Evolutionary conservation across 2,329 filamentous ascomycete species (phyloP).

Genomic region (Tympanopsis confertula): DNA sequence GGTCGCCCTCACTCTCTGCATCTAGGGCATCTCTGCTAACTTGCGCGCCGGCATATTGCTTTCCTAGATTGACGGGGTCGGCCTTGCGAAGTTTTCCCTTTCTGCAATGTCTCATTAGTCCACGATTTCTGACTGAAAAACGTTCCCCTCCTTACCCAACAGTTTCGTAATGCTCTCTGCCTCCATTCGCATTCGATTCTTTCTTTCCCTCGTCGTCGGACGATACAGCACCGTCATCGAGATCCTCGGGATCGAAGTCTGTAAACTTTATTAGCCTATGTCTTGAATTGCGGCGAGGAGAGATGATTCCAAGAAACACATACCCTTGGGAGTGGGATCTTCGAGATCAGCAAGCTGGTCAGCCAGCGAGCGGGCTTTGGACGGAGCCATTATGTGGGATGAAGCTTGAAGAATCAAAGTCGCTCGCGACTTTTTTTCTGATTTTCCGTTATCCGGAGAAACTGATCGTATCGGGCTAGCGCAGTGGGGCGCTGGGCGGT

Average conservation of each 20-base stretch:
- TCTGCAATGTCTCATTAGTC: no score
- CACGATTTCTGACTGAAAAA: no score
- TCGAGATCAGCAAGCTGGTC: not conserved
- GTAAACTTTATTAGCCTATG: slow-evolving; percentile 15
- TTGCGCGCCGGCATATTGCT: slow-evolving; percentile 67
- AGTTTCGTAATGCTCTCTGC: slow-evolving; percentile 75
- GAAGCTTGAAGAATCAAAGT: no score
- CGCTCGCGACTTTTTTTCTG: no score
- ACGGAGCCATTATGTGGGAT: not conserved
- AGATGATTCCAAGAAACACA: no score
- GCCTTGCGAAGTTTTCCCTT: slow-evolving; percentile 76
- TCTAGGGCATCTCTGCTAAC: slow-evolving; percentile 61
- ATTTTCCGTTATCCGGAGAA: no score
- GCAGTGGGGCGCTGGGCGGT: no score
- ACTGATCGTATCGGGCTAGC: no score
- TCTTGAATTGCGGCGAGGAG: no score
- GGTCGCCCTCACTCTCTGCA: slow-evolving; percentile 38
- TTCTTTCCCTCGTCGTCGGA: slow-evolving; percentile 36
- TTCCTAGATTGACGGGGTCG: slow-evolving; percentile 57
- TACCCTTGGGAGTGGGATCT: not conserved
- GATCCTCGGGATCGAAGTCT: slow-evolving; percentile 72
- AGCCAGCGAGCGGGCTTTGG: not conserved
- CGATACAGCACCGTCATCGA: slow-evolving; percentile 40
- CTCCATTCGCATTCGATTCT: slow-evolving; percentile 35
- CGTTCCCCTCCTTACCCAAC: slow-evolving; percentile 37